These are phyloP conservation scores for Candida piceae DNA, from an alignment of 805 yeast species.

Conservation along the genomic window DNA sequence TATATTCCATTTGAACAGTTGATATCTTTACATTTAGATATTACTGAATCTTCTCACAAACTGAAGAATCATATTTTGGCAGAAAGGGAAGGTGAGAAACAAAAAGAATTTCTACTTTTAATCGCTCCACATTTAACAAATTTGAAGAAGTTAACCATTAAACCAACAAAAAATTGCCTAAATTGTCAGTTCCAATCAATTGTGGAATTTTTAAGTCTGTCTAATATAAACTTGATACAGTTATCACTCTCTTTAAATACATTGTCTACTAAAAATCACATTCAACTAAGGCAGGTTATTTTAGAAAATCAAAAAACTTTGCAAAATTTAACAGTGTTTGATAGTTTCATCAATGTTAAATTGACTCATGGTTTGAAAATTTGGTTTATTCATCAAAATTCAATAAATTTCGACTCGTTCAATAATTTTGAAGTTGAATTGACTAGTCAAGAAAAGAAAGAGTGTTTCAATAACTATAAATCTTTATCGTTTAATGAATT, in stretches of 20 bases:
- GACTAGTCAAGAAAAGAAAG: conserved; percentile 14
- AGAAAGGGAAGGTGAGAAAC: conserved; percentile 1
- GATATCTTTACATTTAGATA: conserved; percentile 12
- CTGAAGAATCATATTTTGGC: conserved; percentile 10
- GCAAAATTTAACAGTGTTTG: conserved; percentile 17
- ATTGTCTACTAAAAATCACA: too few relatives aligned
- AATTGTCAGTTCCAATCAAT: conserved; percentile 22
- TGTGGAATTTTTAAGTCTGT: conserved; percentile 7
- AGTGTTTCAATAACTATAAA: conserved; percentile 14
- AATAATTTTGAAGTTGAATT: conserved; percentile 18
- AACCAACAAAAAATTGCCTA: conserved; percentile 25
- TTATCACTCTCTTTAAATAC: conserved; percentile 19
- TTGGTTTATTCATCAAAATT: conserved; percentile 22
- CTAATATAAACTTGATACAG: conserved; percentile 2
- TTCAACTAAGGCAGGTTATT: conserved; percentile 8
- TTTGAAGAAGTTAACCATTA: conserved; percentile 16
- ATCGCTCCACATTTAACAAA: conserved; percentile 16
- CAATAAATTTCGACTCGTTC: conserved; percentile 14
- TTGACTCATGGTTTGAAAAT: conserved; percentile 18
- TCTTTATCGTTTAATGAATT: conserved; percentile 17
- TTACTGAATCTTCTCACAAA: conserved; percentile 26
- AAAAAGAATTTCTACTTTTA: conserved; percentile 6
- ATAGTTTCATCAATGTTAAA: conserved; percentile 18
- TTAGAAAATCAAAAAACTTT: conserved; percentile 3
- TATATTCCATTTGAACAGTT: conserved; percentile 9